Base-by-base conservation (phyloP, 2,329 filamentous ascomycete species). In the Penicillium sp. region DNA sequence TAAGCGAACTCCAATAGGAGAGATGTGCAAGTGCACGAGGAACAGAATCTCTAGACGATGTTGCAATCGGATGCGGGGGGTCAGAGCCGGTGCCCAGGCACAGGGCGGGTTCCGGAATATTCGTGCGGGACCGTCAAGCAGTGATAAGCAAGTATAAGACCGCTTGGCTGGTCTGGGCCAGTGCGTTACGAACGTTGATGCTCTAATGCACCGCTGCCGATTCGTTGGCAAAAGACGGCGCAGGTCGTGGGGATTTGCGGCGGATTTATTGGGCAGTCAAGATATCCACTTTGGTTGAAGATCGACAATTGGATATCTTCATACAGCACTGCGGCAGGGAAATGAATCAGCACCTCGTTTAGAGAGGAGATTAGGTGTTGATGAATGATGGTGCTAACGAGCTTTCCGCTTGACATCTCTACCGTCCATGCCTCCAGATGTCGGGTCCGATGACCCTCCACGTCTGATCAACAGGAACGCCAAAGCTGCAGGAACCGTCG, bases 1-100 rank as follows among this genome's bases (percentile, higher is more conserved):
- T 35, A 26, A n/a, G 41, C 55, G 31, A 51, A 13, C 47, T 41
- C 61, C 61, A 63, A 63, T 63, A 47, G 47, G 21, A 60, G 19
- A 7, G 52, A 63, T 48, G 23, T 60, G 35, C 56, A 56, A 23
- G 47, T 55, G 56, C 61, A 63, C 61, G 61, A 29, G 56, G 38
- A 38, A 17, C 23, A 41, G 51, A 15, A 21, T 54, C 48, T 30
- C n/a, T 50, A 13, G 48, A n/a, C 17, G 29, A 26, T 31, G 48
- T 30, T 29, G 30, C 26, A n/a, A 50, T 41, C 11, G 35, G 11
- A 41, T 41, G 35, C 35, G 35, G 35, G 35, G 13, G 13, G 35
- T 38, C 35, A 4, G 35, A 38, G 35, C 35, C 9, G 35, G 35
- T 41, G 35, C 11, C 35, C 35, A 41, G 35, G 35, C 35, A 41